phyloP scores from a whole-genome alignment of 2,329 filamentous ascomycete genomes.

The Pseudogymnoascus sp. region DNA sequence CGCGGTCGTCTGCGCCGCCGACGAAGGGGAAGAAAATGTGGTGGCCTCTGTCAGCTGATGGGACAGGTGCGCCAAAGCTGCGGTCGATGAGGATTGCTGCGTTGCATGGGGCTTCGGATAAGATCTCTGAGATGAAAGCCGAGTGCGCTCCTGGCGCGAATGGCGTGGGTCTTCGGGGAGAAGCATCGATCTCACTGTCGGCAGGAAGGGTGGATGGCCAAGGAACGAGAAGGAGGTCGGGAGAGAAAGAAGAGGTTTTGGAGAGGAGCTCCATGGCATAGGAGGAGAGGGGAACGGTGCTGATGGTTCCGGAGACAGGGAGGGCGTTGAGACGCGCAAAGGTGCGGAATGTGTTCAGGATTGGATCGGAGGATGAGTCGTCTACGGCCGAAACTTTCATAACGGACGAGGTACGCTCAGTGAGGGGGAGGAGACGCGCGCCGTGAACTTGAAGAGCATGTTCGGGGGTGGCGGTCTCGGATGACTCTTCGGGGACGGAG shows the following conservation, averaged over 20 bases:
- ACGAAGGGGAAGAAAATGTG: slow-evolving; percentile 85
- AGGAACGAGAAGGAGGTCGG: slow-evolving; percentile 73
- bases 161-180: slow-evolving; percentile 35
- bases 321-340: slow-evolving; percentile 80
- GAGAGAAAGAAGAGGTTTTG: slow-evolving; percentile 59
- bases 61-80: slow-evolving; percentile 46
- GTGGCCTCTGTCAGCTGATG: slow-evolving; percentile 56
- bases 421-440: slow-evolving; percentile 77
- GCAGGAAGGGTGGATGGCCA: slow-evolving; percentile 56
- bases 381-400: slow-evolving; percentile 87
- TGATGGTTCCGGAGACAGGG: slow-evolving; percentile 71
- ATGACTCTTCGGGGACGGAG: slow-evolving; percentile 22
- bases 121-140: slow-evolving; percentile 61
- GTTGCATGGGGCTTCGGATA: slow-evolving; percentile 56
- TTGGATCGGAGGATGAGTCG: slow-evolving; percentile 63
- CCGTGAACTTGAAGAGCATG: slow-evolving; percentile 47
- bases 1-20: slow-evolving; percentile 72
- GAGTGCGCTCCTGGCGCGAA: slow-evolving; percentile 58
- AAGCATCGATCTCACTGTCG: slow-evolving; percentile 38
- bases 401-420: slow-evolving; percentile 86
- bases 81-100: slow-evolving; percentile 75
- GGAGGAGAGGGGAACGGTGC: slow-evolving; percentile 66
- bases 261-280: slow-evolving; percentile 70
- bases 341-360: slow-evolving; percentile 84
- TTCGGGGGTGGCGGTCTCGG: slow-evolving; percentile 16